Base-by-base conservation (phyloP, 306 rosid genomes). In the Dryas octopetala region DNA sequence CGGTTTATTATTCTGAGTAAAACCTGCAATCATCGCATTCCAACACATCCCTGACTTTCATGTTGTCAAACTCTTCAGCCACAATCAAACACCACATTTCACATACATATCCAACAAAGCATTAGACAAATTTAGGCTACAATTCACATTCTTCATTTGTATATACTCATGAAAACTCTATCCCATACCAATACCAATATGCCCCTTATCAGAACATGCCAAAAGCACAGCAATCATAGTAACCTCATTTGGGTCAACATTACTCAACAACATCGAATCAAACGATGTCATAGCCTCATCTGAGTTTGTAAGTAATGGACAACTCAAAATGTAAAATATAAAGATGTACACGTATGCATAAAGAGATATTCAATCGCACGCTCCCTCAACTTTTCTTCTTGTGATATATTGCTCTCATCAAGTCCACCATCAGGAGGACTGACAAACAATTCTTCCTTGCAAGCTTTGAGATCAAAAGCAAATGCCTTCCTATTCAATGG, bases 371-470 rank as follows among this genome's bases (percentile, higher is more conserved):
- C 23, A 23, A 23, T 23, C 23, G 0, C 23, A 23, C 23, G 23
- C 23, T 23, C 23, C 91, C 98, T 87, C 85, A 92, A 76, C 81
- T 92, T 92, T 85, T 92, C 97, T 79, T 95, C 97, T 0, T 91
- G 85, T 40, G 99, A 87, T 73, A 92, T 87, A 76, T 91, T 91
- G 68, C 91, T 86, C 83, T 95, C 97, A 47, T 90, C 97, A n/a
- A 90, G 85, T 70, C 97, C 99, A 5, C 97, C 99, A 74, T 89
- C 92, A 0, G 91, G 97, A 49, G 99, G 97, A 62, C 98, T 86
- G 60, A 95, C 92, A 70, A 89, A 62, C 85, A 89, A 66, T 49
- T 90, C 91, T 78, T 87, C 89, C 74, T 74, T 81, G 71, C 83
- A 59, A 68, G 90, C 83, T 82, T 82, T 89, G 75, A 83, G 79